Evolutionary conservation across 805 yeast species (phyloP), one percentile per base, ranked within the genome.

Genomic region (Ogataea thermomethanolica): DNA sequence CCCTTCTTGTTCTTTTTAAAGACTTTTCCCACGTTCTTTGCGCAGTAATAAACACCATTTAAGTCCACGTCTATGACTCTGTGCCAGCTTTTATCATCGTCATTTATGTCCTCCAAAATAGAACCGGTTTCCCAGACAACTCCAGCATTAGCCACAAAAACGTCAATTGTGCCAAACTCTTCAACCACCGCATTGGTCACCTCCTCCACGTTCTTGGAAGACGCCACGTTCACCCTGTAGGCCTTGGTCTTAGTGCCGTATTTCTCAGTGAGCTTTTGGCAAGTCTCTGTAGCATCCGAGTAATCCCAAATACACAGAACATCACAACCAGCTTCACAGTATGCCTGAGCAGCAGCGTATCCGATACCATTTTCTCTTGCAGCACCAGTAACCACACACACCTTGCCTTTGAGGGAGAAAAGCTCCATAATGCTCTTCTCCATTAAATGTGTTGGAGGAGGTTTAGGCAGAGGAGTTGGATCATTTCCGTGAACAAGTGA

Each of bases 301-400:
- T 48, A 62, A 49, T 54, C 65, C 64, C 70, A 65, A 33, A 69
- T 54, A 33, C 86, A 86, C 25, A 88, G 76, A 30, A 40, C 58
- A 47, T 83, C 83, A 8, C 95, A 95, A 37, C 95, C 95, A 4
- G 91, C 91, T 65, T 85, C 91, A 35, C 89, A 84, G 54, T 70
- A 85, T 2, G 88, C 90, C 60, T 79, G 84, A 31, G 95, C 95
- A 25, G 84, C 84, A 4, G 85, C 86, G 51, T 62, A 75, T 11
- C 95, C 95, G 49, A 87, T 86, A 25, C 95, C 95, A 9, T 38
- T 32, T 23, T 38, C 43, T 33, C 83, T 71, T 12, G 90, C 80
- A 9, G 87, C 84, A 33, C 95, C 95, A n/a, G 95, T 84, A 43
- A 87, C 76, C 4, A 85, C 78, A 21, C 95, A 93, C 10, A 81